Percentiles rank a stretch among this genome's conserved stretches.
Conservation (phyloP, 1,284 basidiomycete species). For the Acaromyces ingoldii region DNA sequence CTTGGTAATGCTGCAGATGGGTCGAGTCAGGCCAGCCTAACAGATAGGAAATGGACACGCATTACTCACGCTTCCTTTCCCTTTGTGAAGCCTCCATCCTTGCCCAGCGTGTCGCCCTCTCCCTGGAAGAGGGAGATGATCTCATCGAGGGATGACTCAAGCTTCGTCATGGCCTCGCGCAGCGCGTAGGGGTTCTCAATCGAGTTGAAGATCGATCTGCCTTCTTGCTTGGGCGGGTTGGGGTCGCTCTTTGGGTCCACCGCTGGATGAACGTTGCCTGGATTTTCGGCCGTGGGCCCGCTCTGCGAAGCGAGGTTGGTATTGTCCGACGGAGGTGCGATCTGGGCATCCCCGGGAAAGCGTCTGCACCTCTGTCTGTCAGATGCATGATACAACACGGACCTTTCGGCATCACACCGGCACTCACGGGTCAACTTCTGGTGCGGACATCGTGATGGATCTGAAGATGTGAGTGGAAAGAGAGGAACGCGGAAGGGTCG, state of each 20-base stretch:
- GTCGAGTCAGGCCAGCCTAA: background rate
- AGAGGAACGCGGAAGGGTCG: no score
- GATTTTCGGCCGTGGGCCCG: slow-evolving; percentile 8
- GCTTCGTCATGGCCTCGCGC: slow-evolving; percentile 28
- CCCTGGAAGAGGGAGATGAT: slow-evolving; percentile 35
- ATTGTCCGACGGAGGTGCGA: background rate
- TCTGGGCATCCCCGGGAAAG: slow-evolving; percentile 1
- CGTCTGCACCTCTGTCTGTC: no score
- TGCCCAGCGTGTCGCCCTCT: slow-evolving; percentile 33
- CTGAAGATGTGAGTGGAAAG: no score
- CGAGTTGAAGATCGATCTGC: slow-evolving; percentile 24
- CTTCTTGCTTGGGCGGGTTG: slow-evolving; percentile 12
- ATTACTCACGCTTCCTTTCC: slow-evolving; percentile 34
- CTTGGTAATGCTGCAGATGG: slow-evolving; percentile 15
- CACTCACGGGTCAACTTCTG: no score
- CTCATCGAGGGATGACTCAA: slow-evolving; percentile 35
- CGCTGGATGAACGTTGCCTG: slow-evolving; percentile 8
- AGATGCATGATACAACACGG: no score
- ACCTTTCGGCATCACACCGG: no score
- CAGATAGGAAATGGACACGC: background rate
- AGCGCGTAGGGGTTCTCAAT: slow-evolving; percentile 44
- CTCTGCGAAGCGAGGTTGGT: no score
- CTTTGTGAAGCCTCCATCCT: slow-evolving; percentile 32
- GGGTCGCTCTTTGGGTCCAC: slow-evolving; percentile 5
- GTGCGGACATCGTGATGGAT: no score